Conservation (phyloP, 2,329 filamentous ascomycete genomes). For the Claviceps sp. region DNA sequence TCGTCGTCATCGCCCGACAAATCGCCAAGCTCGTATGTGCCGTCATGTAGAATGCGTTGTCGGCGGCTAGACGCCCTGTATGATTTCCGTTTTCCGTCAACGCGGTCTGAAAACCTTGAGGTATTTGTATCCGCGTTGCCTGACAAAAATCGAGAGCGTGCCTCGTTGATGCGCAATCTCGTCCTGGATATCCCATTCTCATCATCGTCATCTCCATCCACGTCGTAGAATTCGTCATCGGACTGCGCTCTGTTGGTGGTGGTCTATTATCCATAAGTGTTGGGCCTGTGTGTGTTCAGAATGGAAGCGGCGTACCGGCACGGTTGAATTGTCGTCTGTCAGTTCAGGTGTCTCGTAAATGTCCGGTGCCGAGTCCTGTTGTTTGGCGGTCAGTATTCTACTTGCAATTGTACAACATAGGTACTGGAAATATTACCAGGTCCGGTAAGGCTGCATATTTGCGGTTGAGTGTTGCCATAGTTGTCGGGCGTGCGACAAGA, state of each 20-base stretch:
- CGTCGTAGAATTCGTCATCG: constrained; percentile 49
- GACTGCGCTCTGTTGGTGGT: constrained; percentile 42
- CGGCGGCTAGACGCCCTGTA: constrained; percentile 64
- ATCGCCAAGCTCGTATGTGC: constrained; percentile 56
- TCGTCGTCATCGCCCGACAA: constrained; percentile 61
- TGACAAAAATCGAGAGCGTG: constrained; percentile 66
- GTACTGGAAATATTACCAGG: constrained; percentile 37
- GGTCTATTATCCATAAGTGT: constrained; percentile 27
- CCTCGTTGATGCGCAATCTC: constrained; percentile 62
- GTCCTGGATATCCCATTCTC: constrained; percentile 58
- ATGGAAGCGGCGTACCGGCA: constrained; percentile 46
- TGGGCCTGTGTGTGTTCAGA: background rate
- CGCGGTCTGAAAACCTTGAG: constrained; percentile 81
- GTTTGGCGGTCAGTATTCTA: constrained; percentile 10
- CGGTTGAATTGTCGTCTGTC: constrained; percentile 77
- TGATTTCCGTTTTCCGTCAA: constrained; percentile 68
- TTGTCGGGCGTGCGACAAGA: background rate
- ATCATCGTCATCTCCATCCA: constrained; percentile 51
- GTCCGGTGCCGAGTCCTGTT: constrained; percentile 77
- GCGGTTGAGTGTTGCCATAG: constrained; percentile 48
- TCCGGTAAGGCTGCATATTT: constrained; percentile 77
- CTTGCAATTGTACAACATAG: constrained; percentile 5
- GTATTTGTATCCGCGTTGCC: constrained; percentile 62
- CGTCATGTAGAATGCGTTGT: constrained; percentile 48
- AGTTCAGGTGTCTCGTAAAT: constrained; percentile 94